Conservation (phyloP, 2,329 filamentous ascomycete genomes). For the Fusarium sp. region DNA sequence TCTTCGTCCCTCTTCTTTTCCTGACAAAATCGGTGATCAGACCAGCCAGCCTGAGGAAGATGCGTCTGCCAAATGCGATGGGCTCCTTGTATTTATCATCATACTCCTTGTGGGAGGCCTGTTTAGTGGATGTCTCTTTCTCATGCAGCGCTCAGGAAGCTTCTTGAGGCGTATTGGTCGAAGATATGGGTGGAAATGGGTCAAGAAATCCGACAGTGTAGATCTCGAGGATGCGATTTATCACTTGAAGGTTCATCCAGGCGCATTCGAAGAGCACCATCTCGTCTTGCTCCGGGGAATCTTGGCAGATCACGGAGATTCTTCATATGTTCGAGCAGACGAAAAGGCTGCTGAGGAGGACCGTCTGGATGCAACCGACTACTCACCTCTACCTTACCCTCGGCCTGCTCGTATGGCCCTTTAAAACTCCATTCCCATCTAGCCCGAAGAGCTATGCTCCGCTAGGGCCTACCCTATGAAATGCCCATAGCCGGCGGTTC, state of each 20-base stretch:
- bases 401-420: not conserved
- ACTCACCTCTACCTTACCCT: not conserved
- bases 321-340: not conserved
- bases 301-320: not conserved
- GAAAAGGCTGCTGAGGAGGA: not conserved
- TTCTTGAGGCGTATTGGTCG: not conserved
- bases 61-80: not conserved
- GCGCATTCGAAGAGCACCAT: not conserved
- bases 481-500: not conserved
- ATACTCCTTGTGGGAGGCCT: not conserved
- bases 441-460: not conserved
- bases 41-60: not conserved
- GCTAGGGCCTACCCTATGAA: not conserved
- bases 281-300: not conserved
- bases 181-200: not conserved
- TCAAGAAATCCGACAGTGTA: not conserved
- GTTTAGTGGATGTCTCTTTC: not conserved
- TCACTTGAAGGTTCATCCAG: not conserved
- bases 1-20: not conserved
- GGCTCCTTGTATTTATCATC: not conserved
- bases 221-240: not conserved
- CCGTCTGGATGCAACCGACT: not conserved
- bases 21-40: not conserved
- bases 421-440: rapidly evolving
- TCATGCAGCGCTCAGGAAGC: not conserved